phyloP scores from a whole-genome alignment of 2,329 filamentous ascomycete genomes.

The Ophiostoma perfectum region DNA sequence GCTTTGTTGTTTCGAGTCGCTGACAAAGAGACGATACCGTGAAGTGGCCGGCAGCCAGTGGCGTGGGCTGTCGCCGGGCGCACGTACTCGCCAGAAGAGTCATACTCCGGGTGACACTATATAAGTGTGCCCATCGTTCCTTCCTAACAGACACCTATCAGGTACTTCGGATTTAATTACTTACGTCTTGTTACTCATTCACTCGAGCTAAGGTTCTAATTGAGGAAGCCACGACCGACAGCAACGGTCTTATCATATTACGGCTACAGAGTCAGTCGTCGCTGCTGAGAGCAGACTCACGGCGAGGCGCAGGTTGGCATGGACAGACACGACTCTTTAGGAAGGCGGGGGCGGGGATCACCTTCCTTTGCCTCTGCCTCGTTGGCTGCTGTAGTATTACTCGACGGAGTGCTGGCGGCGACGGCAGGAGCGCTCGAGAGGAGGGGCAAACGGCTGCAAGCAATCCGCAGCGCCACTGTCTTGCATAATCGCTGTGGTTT shows the following conservation, averaged over 20 bases:
- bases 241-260: not conserved
- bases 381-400: not conserved
- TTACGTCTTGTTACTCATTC: not conserved
- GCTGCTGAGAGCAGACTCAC: not conserved
- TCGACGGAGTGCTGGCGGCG: not conserved
- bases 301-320: conserved; percentile 15
- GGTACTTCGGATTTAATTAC: not conserved
- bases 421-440: not conserved
- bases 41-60: not conserved
- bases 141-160: not conserved
- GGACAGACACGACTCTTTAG: conserved; percentile 14
- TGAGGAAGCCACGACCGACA: not conserved
- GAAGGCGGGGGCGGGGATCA: conserved; percentile 25
- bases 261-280: not conserved
- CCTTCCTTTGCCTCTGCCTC: not conserved
- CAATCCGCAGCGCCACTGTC: not conserved
- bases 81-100: conserved; percentile 1
- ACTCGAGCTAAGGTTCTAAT: not conserved
- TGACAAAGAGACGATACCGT: not conserved
- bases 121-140: not conserved
- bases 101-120: conserved; percentile 4
- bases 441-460: too few species aligned
- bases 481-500: conserved; percentile 9
- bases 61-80: not conserved
- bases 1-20: not conserved